Evolutionary conservation across 108 stramenopile genomes (phyloP).

Genomic region (Epipyxis sp.): DNA sequence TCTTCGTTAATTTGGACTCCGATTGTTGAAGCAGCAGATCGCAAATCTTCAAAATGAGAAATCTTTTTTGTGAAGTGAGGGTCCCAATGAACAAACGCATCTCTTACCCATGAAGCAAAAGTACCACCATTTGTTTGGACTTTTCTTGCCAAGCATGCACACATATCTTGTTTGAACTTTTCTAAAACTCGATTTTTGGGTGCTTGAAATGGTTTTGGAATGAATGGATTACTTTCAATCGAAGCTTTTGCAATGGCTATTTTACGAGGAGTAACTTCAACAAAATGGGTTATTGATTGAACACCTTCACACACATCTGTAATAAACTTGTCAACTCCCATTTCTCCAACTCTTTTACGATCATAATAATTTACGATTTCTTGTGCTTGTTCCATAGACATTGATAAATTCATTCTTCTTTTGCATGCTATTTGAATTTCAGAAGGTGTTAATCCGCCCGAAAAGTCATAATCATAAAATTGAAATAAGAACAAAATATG

Average conservation of each 20-base stretch:
- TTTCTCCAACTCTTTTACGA: not conserved
- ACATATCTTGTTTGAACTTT: slow-evolving; percentile 11
- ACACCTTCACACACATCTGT: slow-evolving; percentile 4
- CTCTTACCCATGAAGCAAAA: slow-evolving; percentile 8
- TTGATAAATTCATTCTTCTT: not conserved
- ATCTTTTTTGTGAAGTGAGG: not conserved
- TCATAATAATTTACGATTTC: slow-evolving; percentile 23
- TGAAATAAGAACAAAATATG: not conserved
- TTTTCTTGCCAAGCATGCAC: not conserved
- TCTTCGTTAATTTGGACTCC: not conserved
- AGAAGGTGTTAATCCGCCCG: not conserved
- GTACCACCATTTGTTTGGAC: slow-evolving; percentile 6
- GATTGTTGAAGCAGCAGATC: not conserved
- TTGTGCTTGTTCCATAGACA: slow-evolving; percentile 5
- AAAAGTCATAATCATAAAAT: slow-evolving; percentile 19
- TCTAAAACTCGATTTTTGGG: slow-evolving; percentile 12
- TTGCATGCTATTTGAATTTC: not conserved
- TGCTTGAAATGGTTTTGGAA: slow-evolving; percentile 15
- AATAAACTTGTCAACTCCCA: not conserved
- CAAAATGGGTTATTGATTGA: not conserved
- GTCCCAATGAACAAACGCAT: slow-evolving; percentile 24
- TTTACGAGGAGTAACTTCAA: slow-evolving; percentile 10
- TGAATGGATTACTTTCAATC: slow-evolving; percentile 12
- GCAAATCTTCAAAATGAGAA: not conserved
- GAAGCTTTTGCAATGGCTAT: not conserved